Evolutionary conservation across 768 basidiomycete species (phyloP), one percentile per base, ranked within the genome.

Genomic region (Coprinopsis sp.): DNA sequence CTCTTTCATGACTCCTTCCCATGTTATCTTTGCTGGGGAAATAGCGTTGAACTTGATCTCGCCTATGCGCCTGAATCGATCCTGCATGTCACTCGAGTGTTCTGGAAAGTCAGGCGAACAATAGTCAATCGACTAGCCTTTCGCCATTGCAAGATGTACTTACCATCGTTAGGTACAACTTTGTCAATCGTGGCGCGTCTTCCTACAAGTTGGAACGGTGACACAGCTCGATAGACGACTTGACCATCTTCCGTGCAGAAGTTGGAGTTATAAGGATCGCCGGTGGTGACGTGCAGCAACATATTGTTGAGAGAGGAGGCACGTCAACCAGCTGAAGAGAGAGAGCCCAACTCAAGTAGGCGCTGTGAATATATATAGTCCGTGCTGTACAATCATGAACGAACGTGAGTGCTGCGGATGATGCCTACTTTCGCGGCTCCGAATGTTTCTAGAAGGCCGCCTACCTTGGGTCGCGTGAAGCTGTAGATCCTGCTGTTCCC

Each of bases 281-380:
- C 36, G 18, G 44, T 52, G 14, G 55, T 58, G 18, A 63, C 53
- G 40, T 51, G 46, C 23, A 63, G 58, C n/a, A 50, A 49, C 59
- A 60, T 59, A 3, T 23, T 30, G 13, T 19, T n/a, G n/a, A n/a
- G n/a, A n/a, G n/a, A n/a, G n/a, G n/a, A n/a, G n/a, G n/a, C n/a
- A n/a, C n/a, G n/a, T n/a, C n/a, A n/a, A n/a, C n/a, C n/a, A n/a
- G n/a, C n/a, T n/a, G n/a, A n/a, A n/a, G n/a, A n/a, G n/a, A n/a
- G n/a, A n/a, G n/a, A n/a, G n/a, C n/a, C n/a, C n/a, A n/a, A n/a
- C n/a, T n/a, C n/a, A n/a, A n/a, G n/a, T n/a, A n/a, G n/a, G n/a
- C n/a, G n/a, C n/a, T n/a, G n/a, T n/a, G n/a, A n/a, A n/a, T n/a
- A n/a, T n/a, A n/a, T n/a, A n/a, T n/a, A n/a, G n/a, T n/a, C n/a